Evolutionary conservation across 257 asterid genomes (phyloP).

Genomic region (Linderniella brevidens): DNA sequence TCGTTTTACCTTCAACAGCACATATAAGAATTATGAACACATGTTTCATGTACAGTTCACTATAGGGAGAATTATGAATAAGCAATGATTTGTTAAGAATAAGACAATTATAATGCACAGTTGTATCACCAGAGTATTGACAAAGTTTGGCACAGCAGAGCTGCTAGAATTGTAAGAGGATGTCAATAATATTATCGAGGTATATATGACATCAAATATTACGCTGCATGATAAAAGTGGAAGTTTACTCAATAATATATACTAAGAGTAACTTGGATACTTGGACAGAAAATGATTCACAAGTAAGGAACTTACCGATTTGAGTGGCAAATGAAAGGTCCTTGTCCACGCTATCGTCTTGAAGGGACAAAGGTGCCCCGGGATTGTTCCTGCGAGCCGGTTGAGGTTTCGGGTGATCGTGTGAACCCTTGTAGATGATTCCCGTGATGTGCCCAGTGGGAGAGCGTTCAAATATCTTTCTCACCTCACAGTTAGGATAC

Average conservation of each 20-base stretch:
- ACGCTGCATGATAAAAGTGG: too few relatives aligned
- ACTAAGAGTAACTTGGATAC: too few relatives aligned
- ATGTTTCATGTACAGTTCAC: background rate
- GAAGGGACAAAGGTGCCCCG: constrained; percentile 54
- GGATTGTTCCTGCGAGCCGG: constrained; percentile 63
- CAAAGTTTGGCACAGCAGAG: background rate
- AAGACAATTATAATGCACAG: too few relatives aligned
- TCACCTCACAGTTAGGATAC: constrained; percentile 87
- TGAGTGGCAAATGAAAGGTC: constrained; percentile 31
- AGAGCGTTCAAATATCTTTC: constrained; percentile 84
- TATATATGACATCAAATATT: too few relatives aligned
- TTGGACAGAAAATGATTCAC: constrained; percentile 6
- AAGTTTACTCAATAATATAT: too few relatives aligned
- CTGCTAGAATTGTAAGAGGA: too few relatives aligned
- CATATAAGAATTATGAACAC: constrained; percentile 10
- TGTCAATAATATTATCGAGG: too few relatives aligned
- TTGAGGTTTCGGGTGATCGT: constrained; percentile 95
- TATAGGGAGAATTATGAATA: too few relatives aligned
- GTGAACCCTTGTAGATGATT: constrained; percentile 88
- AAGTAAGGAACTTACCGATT: constrained; percentile 42
- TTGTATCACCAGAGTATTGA: background rate
- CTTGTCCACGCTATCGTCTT: constrained; percentile 55
- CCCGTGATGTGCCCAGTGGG: constrained; percentile 87
- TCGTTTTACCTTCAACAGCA: constrained; percentile 39
- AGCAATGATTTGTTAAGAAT: background rate